phyloP scores from a whole-genome alignment of 2,329 filamentous ascomycete species.

The Alternaria panax region DNA sequence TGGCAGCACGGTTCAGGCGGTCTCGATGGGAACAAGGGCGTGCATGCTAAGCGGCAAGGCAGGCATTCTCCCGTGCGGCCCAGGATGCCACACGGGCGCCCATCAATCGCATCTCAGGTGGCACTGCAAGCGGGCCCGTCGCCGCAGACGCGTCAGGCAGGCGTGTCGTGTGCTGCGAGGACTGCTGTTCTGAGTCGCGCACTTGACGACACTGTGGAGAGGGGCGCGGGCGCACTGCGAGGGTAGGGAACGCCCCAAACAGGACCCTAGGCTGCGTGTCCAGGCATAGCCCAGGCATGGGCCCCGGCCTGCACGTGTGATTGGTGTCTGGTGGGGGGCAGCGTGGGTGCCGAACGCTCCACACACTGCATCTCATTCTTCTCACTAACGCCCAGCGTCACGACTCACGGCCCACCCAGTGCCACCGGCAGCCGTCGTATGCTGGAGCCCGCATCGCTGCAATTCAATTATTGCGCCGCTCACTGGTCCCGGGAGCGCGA shows the following conservation, averaged over 20 bases:
- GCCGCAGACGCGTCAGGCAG: neutral
- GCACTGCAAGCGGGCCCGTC: neutral
- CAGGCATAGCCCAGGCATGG: conserved; percentile 22
- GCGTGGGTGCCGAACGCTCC: conserved; percentile 31
- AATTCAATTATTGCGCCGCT: conserved; percentile 35
- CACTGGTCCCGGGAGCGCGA: conserved; percentile 20
- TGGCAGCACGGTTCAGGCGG: conserved; percentile 34
- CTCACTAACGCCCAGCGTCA: conserved; percentile 18
- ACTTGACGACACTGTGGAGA: conserved; percentile 23
- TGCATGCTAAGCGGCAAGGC: conserved; percentile 29
- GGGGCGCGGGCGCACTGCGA: conserved; percentile 8
- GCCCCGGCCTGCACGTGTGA: conserved; percentile 14
- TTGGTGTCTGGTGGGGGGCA: conserved; percentile 31
- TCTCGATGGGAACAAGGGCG: conserved; percentile 23
- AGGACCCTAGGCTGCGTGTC: conserved; percentile 19
- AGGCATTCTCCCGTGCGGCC: conserved; percentile 20
- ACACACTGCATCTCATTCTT: conserved; percentile 20
- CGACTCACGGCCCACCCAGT: conserved; percentile 29
- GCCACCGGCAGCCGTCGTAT: conserved; percentile 34
- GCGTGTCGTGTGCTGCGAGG: conserved; percentile 18
- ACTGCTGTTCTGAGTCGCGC: conserved; percentile 17
- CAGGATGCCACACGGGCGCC: conserved; percentile 5
- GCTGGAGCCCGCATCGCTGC: conserved; percentile 31
- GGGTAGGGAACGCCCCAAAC: conserved; percentile 13
- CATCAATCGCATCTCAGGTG: neutral